phyloP scores from a whole-genome alignment of 148 eudicot species.

The Cornus suecica region DNA sequence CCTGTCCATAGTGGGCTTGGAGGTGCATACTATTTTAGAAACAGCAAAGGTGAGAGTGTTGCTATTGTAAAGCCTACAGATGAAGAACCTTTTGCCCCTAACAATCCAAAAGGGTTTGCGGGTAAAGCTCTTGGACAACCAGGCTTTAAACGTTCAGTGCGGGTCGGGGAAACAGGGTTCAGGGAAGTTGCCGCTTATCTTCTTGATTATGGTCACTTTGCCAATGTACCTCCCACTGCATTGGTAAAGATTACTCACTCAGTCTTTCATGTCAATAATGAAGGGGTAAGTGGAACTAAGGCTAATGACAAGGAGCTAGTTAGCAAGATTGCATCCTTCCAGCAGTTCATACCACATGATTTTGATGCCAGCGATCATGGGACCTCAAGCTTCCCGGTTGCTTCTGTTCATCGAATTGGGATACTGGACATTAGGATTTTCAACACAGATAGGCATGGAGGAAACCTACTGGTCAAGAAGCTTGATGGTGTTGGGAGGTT shows the following conservation, averaged over 20 bases:
- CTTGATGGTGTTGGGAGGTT: conserved; percentile 59
- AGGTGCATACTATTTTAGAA: conserved; percentile 77
- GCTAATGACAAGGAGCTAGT: conserved; percentile 38
- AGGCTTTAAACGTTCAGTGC: conserved; percentile 67
- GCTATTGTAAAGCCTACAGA: conserved; percentile 89
- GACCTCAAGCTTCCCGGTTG: conserved; percentile 75
- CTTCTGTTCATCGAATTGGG: conserved; percentile 81
- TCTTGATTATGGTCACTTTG: conserved; percentile 65
- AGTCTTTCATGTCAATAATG: conserved; percentile 58
- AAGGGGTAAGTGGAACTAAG: conserved; percentile 57
- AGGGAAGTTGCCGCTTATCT: conserved; percentile 85
- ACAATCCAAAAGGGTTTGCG: conserved; percentile 84
- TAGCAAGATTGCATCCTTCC: conserved; percentile 78
- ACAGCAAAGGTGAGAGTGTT: conserved; percentile 59
- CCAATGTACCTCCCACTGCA: conserved; percentile 73
- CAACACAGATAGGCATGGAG: conserved; percentile 80
- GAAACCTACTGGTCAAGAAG: conserved; percentile 74
- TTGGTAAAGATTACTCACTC: conserved; percentile 78
- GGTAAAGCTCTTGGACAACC: conserved; percentile 80
- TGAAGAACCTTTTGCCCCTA: conserved; percentile 90
- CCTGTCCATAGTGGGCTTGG: conserved; percentile 81
- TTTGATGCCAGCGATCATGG: conserved; percentile 89
- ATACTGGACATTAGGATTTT: conserved; percentile 71
- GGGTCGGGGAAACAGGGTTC: conserved; percentile 80
- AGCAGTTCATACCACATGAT: conserved; percentile 71